Base-by-base conservation (phyloP, 768 basidiomycete species). In the Trametes elegans region DNA sequence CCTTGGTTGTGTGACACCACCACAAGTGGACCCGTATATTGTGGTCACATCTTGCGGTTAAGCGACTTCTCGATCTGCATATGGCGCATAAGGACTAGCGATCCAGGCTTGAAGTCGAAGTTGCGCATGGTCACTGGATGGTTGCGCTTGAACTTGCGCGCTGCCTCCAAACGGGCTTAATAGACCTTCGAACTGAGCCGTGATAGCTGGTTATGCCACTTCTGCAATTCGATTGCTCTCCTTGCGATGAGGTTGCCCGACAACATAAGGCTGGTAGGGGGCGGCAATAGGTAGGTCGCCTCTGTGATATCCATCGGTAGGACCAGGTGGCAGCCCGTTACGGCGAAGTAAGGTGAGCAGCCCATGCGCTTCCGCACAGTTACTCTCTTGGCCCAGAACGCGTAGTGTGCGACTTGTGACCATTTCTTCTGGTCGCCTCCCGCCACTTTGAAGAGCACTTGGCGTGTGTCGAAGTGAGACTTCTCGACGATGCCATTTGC, bases 361-460 rank as follows among this genome's bases (percentile, higher is more conserved):
- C 74, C 73, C 13, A 69, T 65, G 0, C 63, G 44, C 2, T 65
- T 57, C 0, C 66, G 56, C 0, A 65, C 53, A 0, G 74, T 74
- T 0, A 76, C 62, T 0, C 68, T 51, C 5, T 79, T 73, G 0
- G 76, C 65, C 74, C 74, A 76, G 16, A 78, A 66, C 0, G 71
- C 59, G 1, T 58, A 61, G 6, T 64, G 55, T 0, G 55, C 62
- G 0, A 68, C 48, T 7, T 56, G 38, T 4, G 66, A 42, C 67
- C 68, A 69, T n/a, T 59, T 55, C 16, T 18, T 47, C 6, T 48
- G 13, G 29, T 64, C 57, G 4, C 61, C 62, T 2, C 54, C 56
- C 1, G 58, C 57, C 6, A 57, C 45, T 45, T 67, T 67, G 36
- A 63, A 41, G 16, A 67, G 34, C 0, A 63, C 57, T 50, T 67